Percentiles rank a stretch among this genome's conserved stretches.
Evolutionary conservation across 2,329 filamentous ascomycete genomes (phyloP).

Genomic region (Thyridium curvatum): DNA sequence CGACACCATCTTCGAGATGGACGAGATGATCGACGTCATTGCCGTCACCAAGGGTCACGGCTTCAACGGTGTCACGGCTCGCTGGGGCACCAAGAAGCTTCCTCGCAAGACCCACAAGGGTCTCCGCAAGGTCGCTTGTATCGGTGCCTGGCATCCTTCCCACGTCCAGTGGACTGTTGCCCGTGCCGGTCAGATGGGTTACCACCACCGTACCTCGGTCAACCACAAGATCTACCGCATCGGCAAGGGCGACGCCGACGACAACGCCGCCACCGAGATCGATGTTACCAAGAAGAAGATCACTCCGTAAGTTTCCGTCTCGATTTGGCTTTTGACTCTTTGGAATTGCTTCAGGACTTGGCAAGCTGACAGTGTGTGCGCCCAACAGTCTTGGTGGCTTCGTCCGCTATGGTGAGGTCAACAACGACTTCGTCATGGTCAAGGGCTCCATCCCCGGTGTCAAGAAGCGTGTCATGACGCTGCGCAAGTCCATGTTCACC

Average conservation of each 20-base stretch:
- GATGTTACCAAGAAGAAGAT: conserved; percentile 99
- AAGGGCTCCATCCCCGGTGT: conserved; percentile 97
- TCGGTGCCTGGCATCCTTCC: conserved; percentile 99
- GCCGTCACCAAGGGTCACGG: conserved; percentile 99
- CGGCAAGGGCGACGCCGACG: conserved; percentile 84
- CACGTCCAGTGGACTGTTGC: conserved; percentile 99
- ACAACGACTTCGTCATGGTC: conserved; percentile 96
- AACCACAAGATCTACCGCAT: conserved; percentile 99
- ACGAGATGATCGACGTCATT: conserved; percentile 99
- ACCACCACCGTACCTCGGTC: conserved; percentile 99
- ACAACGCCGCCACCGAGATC: conserved; percentile 89
- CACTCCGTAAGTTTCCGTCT: conserved; percentile 75
- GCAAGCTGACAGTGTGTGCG: conserved; percentile 20
- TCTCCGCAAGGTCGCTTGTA: conserved; percentile 99
- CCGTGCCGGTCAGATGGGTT: conserved; percentile 98
- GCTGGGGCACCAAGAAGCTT: conserved; percentile 99
- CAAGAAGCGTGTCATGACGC: conserved; percentile 99
- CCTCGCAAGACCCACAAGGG: conserved; percentile 99
- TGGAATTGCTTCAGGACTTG: neutral
- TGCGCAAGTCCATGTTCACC: conserved; percentile 97
- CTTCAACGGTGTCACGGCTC: conserved; percentile 92
- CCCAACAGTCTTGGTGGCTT: conserved; percentile 86
- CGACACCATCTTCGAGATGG: conserved; percentile 94
- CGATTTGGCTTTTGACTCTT: neutral
- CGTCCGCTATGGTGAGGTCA: conserved; percentile 98